phyloP scores from a whole-genome alignment of 805 yeast genomes.

The Candida wancherniae region DNA sequence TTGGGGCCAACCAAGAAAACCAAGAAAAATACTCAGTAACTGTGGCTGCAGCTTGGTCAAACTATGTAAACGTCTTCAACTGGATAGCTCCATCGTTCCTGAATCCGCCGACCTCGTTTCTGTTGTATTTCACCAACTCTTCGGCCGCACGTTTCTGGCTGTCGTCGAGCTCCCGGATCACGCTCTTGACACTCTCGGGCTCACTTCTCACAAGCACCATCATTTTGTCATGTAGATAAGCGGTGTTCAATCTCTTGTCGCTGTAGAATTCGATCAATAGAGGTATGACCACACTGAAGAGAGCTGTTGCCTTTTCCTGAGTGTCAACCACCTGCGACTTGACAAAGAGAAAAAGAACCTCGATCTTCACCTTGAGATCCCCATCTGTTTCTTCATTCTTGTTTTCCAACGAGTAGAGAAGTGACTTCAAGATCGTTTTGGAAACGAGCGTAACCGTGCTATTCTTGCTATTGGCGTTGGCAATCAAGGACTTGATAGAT shows the following conservation, averaged over 20 bases:
- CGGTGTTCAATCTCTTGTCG: conserved; percentile 19
- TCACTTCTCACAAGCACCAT: conserved; percentile 42
- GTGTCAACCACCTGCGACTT: conserved; percentile 26
- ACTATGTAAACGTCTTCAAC: conserved; percentile 44
- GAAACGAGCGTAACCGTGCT: conserved; percentile 38
- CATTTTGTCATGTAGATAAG: conserved; percentile 45
- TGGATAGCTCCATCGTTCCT: conserved; percentile 32
- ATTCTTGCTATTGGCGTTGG: conserved; percentile 22
- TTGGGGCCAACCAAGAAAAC: too few relatives aligned
- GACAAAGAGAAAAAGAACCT: conserved; percentile 44
- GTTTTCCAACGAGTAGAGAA: conserved; percentile 23
- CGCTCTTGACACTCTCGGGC: conserved; percentile 45
- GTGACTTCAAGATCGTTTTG: conserved; percentile 42
- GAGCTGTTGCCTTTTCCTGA: conserved; percentile 25
- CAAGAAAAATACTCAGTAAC: too few relatives aligned
- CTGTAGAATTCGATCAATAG: conserved; percentile 29
- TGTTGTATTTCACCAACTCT: conserved; percentile 32
- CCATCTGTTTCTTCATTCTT: conserved; percentile 12
- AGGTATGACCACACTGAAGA: conserved; percentile 33
- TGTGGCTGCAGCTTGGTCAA: too few relatives aligned
- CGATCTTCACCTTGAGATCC: conserved; percentile 39
- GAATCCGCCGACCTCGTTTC: background rate
- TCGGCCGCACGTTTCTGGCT: conserved; percentile 42
- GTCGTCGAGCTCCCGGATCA: conserved; percentile 36
- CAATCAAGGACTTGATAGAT: conserved; percentile 56